Conservation (phyloP, 2,329 filamentous ascomycete species). For the Alternaria metachromatica region DNA sequence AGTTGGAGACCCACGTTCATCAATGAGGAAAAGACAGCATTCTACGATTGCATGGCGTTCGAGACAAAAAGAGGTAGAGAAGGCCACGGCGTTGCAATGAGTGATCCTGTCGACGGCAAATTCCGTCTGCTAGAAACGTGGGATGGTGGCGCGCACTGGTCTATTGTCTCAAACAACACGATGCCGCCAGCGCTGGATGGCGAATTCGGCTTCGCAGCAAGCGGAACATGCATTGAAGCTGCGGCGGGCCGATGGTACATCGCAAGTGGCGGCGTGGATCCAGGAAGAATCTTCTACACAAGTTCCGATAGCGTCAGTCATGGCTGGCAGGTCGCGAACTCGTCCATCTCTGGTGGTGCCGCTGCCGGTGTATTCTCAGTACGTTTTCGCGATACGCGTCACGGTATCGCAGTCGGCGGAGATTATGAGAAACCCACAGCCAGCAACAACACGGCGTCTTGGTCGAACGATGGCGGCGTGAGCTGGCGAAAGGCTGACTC, state of each 20-base stretch:
- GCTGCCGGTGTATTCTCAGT: conserved; percentile 41
- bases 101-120: conserved; percentile 37
- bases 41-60: conserved; percentile 41
- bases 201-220: conserved; percentile 36
- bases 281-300: conserved; percentile 32
- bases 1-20: conserved; percentile 32
- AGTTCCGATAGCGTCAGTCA: conserved; percentile 6
- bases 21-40: conserved; percentile 32
- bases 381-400: conserved; percentile 29
- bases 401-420: conserved; percentile 38
- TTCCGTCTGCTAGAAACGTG: conserved; percentile 38
- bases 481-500: conserved; percentile 28
- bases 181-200: conserved; percentile 30
- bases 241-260: conserved; percentile 38
- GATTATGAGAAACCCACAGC: conserved; percentile 31
- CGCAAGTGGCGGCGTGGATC: conserved; percentile 33
- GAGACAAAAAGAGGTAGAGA: conserved; percentile 16
- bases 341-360: conserved; percentile 27
- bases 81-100: conserved; percentile 33
- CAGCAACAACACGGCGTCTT: conserved; percentile 28
- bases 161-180: conserved; percentile 12
- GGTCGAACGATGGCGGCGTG: conserved; percentile 33
- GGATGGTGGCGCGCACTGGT: conserved; percentile 33
- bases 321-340: conserved; percentile 30
- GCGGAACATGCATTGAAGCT: conserved; percentile 37